These are phyloP conservation scores for Populus trichocarpa DNA, from an alignment of 441 rosid genomes.

Conservation along the genomic window DNA sequence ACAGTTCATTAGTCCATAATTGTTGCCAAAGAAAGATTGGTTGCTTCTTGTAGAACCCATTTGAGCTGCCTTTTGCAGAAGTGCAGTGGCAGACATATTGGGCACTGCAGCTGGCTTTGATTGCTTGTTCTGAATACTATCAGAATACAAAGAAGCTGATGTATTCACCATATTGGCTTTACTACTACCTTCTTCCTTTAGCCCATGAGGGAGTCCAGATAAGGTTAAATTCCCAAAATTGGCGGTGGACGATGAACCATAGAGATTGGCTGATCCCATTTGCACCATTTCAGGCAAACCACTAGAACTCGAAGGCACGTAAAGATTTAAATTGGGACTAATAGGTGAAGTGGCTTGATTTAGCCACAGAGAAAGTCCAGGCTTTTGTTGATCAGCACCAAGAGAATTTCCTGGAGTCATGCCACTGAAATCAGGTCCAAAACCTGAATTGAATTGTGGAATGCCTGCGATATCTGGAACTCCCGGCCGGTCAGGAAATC, in stretches of 20 bases:
- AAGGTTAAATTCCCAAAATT: conserved; percentile 45
- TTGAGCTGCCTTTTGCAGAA: conserved; percentile 88
- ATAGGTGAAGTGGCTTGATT: conserved; percentile 18
- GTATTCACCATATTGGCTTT: conserved; percentile 35
- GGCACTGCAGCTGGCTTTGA: conserved; percentile 39
- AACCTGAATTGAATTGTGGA: conserved; percentile 48
- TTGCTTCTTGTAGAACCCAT: conserved; percentile 69
- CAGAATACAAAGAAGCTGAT: conserved; percentile 43
- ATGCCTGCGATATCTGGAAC: conserved; percentile 43
- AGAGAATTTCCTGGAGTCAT: conserved; percentile 21
- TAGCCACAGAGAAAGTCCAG: conserved; percentile 24
- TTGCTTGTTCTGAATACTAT: conserved; percentile 34
- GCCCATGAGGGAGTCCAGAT: conserved; percentile 46
- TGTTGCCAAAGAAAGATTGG: conserved; percentile 36
- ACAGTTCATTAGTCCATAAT: conserved; percentile 34
- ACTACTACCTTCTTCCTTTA: conserved; percentile 47
- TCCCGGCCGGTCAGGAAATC: conserved; percentile 35
- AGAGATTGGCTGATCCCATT: conserved; percentile 47
- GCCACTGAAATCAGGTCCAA: conserved; percentile 39
- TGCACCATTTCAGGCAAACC: conserved; percentile 63
- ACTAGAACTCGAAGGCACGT: conserved; percentile 11
- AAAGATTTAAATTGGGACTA: conserved; percentile 15
- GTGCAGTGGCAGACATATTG: conserved; percentile 80
- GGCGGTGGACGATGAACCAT: conserved; percentile 43
- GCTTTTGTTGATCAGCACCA: conserved; percentile 20